A percentile compares a stretch with the other conserved stretches of the same genome.
phyloP scores from a whole-genome alignment of 352 stramenopile genomes.

The Thalassiosira exigua region DNA sequence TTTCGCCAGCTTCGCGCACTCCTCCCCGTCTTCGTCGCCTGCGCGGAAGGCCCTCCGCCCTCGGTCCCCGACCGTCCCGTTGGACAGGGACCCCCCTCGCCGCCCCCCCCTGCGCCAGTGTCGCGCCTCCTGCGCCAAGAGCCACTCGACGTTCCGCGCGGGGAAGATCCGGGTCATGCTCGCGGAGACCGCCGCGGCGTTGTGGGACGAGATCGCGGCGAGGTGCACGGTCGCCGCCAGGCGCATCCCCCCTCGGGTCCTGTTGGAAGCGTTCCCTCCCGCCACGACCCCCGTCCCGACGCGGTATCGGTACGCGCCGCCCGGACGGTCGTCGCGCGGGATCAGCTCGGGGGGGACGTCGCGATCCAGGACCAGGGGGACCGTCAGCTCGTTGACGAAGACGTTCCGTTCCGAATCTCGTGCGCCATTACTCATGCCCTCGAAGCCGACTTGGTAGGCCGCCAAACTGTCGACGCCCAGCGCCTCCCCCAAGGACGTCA shows the following conservation, averaged over 20 bases:
- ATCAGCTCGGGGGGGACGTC: constrained; percentile 58
- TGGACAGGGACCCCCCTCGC: no score
- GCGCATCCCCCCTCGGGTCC: constrained; percentile 36
- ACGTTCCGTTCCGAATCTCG: no score
- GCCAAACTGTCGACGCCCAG: constrained; percentile 58
- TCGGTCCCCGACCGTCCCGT: constrained; percentile 44
- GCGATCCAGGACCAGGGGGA: constrained; percentile 57
- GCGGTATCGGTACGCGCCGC: constrained; percentile 34
- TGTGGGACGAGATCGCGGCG: constrained; percentile 55
- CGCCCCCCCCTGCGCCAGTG: constrained; percentile 59
- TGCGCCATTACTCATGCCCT: constrained; percentile 51
- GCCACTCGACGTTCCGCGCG: constrained; percentile 49
- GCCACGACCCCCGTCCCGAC: constrained; percentile 60
- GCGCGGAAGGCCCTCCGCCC: constrained; percentile 39
- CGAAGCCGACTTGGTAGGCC: constrained; percentile 59
- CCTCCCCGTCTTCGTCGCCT: neutral
- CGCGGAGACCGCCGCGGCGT: constrained; percentile 34
- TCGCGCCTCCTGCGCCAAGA: constrained; percentile 49
- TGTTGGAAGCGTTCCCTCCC: constrained; percentile 1
- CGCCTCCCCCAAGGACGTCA: constrained; percentile 46
- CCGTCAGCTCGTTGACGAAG: constrained; percentile 59
- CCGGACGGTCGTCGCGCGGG: no score
- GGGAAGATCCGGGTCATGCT: constrained; percentile 62
- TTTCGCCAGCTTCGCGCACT: neutral
- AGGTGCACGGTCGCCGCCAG: constrained; percentile 53